A percentile compares a stretch with the other conserved stretches of the same genome.
Conservation (phyloP, 345 rosid species). For the Alliaria petiolata region DNA sequence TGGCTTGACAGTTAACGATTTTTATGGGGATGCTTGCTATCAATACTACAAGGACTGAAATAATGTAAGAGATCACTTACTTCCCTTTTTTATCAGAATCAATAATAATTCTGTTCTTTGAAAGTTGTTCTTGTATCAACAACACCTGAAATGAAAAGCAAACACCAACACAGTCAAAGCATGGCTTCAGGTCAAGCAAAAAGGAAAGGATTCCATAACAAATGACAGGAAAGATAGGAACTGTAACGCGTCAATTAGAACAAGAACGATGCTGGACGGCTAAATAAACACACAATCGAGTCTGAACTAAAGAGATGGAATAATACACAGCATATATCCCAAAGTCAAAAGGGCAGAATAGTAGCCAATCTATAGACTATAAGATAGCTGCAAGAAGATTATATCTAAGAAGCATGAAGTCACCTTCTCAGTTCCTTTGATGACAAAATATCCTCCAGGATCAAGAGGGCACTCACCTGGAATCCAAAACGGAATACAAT, state of each 20-base stretch:
- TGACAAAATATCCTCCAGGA: constrained; percentile 91
- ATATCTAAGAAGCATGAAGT: neutral
- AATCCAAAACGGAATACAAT: constrained; percentile 18
- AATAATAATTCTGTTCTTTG: constrained; percentile 89
- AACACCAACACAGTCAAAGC: constrained; percentile 14
- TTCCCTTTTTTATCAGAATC: constrained; percentile 91
- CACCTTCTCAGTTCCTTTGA: constrained; percentile 94
- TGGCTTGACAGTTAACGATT: constrained; percentile 2
- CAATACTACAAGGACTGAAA: neutral
- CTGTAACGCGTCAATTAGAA: neutral
- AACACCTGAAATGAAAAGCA: constrained; percentile 61
- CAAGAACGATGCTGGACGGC: neutral
- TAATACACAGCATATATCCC: constrained; percentile 2
- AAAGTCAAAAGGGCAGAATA: neutral
- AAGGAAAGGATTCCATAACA: neutral
- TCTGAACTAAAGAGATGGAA: constrained; percentile 3
- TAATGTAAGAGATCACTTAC: constrained; percentile 50
- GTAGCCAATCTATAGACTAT: constrained; percentile 6
- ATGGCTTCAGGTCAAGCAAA: neutral
- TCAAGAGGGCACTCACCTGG: constrained; percentile 98
- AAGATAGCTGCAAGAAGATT: neutral
- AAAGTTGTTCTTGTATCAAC: constrained; percentile 92
- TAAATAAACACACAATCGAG: neutral
- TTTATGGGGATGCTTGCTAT: neutral
- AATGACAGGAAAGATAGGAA: neutral